Evolutionary conservation across 2,329 filamentous ascomycete genomes (phyloP), one percentile per base, ranked within the genome.

Genomic region (Pseudogymnoascus pannorum): DNA sequence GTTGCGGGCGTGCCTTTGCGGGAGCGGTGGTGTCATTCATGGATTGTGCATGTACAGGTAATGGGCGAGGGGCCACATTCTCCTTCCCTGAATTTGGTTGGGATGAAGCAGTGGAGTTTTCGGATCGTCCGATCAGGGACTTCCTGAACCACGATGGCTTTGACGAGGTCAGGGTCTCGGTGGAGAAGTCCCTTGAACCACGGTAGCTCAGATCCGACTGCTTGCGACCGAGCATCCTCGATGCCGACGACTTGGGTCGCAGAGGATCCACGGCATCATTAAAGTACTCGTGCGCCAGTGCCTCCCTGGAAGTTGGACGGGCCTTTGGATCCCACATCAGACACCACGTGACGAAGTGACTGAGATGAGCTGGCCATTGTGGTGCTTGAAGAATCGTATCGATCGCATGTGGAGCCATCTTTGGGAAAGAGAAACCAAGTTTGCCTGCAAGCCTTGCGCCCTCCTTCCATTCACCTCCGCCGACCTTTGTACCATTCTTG

Each of bases 71-170:
- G 36, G 76, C 74, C 5, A 71, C 64, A 16, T 81, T 70, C 84
- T 84, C 24, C 72, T 70, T 22, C 73, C 74, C 51, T n/a, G 26
- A 31, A 14, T 77, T 69, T 60, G 74, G 75, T 60, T 78, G 75
- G 16, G 79, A 74, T 7, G 84, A 77, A n/a, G 81, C 79, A 60
- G 89, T 87, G 9, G 84, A 79, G 67, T 81, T 87, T 57, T 91
- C 87, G 51, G 88, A 86, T 63, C 89, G 84, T 62, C 89, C 88
- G 70, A 97, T 95, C 62, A 99, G 81, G 11, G 94, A 97, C 73
- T 96, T 92, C 67, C 94, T 86, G 76, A 99, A 97, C 94, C 94
- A 99, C 0, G 93, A 97, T 22, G 90, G 89, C 77, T 97, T 97
- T 4, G 89, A 84, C 16, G 89, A 81, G 54, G 87, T 79, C 0